Evolutionary conservation across 495 filamentous ascomycete species (phyloP), one percentile per base, ranked within the genome.

Genomic region (Penicillium arizonense): DNA sequence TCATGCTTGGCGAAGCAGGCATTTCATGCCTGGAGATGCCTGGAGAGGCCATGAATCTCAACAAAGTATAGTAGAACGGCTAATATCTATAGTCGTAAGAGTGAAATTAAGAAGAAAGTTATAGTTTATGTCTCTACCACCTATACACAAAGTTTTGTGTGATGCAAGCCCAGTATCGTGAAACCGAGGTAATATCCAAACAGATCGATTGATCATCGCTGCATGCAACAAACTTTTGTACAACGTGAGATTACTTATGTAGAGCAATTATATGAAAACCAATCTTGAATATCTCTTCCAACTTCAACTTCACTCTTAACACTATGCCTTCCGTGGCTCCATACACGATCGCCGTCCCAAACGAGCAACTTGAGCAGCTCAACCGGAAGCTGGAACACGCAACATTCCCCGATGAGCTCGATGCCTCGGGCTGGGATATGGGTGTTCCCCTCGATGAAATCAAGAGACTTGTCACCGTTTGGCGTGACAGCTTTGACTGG

Each of bases 401-500:
- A 11, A 62, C 59, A 12, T 79, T 79, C 44, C 77, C 78, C 0
- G 69, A 76, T 61, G 76, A 80, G 55, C 56, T 80, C 12, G 67
- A 76, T 32, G 54, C 58, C 38, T 68, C 69, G 4, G 65, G 55
- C 30, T 80, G 79, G 80, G 65, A 74, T 26, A 71, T 75, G 55
- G 79, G 79, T 5, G 71, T 72, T 4, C 79, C 79, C 1, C 57
- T 79, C 3, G 54, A 55, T 1, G 76, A 79, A 24, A 69, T 82
- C 52, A 77, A 77, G 53, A 62, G 74, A 8, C 57, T 82, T 33
- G 61, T 62, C 3, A 62, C 62, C 14, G 62, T 75, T 18, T 83
- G 78, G 79, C 62, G 55, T 6, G 63, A 75, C 43, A 51, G 68
- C 0, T 83, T 75, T 57, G 67, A 80, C 58, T 83, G 79, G 80